Evolutionary conservation across 2,329 filamentous ascomycete species (phyloP), one percentile per base, ranked within the genome.

Genomic region (Aureobasidium leucospermi): DNA sequence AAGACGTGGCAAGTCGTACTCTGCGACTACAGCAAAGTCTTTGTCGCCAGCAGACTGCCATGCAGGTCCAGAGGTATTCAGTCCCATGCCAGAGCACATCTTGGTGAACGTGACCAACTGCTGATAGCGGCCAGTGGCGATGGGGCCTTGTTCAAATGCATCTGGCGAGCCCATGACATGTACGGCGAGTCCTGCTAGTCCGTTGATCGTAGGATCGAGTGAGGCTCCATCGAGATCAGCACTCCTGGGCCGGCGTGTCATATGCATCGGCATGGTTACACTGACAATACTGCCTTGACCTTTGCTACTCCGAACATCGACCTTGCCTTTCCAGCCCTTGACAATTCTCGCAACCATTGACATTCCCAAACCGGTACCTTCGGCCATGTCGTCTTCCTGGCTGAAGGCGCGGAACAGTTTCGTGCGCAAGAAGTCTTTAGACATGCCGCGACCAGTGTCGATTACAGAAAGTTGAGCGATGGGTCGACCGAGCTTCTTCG

Each of bases 221-320:
- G 4, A 13, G 4, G 10, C 9, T 13, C 9, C 38, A 53, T 42
- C 36, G 4, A 32, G 15, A 19, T 53, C 34, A 4, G 19, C 36
- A 29, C 6, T n/a, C 7, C 19, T 32, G 8, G 19, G 9, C 1
- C 11, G 4, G 1, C 38, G 36, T 9, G 38, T 53, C 16, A 42
- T 13, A 15, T 32, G 41, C 28, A 53, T 42, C 8, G 49, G 49
- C 36, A 53, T 42, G 4, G 49, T 53, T 13, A 53, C 49, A 19
- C 23, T 42, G 38, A 53, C 49, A 2, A 42, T 28, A 11, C 36
- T 53, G 11, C 49, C 49, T 19, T 42, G 23, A 9, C 38, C 49
- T 32, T 53, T 41, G 4, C 15, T 53, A 36, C 49, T 53, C 36
- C 38, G 75, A 31, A 88, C 77, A 10, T 81, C 76, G 42, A 73